Percentiles rank a stretch among this genome's conserved stretches.
These are phyloP conservation scores for Paramecium pentaurelia DNA, from an alignment of 73 alveolate species.

Conservation along the genomic window DNA sequence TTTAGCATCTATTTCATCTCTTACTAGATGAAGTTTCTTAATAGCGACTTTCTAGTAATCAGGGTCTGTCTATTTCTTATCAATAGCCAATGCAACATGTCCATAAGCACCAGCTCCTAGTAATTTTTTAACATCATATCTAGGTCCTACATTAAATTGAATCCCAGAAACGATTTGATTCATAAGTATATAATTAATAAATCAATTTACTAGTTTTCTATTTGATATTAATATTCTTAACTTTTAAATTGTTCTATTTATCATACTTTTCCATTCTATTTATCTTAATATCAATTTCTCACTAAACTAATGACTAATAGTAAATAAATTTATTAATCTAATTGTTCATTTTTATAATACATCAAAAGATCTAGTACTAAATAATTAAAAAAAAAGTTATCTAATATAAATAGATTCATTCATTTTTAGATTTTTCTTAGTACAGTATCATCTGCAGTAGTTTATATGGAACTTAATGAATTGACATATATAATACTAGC, in stretches of 20 bases:
- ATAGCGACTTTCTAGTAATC: slow-evolving; percentile 83
- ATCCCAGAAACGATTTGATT: slow-evolving; percentile 43
- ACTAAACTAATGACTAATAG: background rate
- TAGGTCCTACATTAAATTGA: slow-evolving; percentile 45
- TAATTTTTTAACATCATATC: slow-evolving; percentile 57
- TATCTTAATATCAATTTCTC: background rate
- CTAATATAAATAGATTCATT: background rate
- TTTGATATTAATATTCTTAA: background rate
- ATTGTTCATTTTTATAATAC: background rate
- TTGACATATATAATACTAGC: background rate
- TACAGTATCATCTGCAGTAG: background rate
- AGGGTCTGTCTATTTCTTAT: slow-evolving; percentile 67
- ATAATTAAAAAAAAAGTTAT: background rate
- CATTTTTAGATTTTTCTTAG: background rate
- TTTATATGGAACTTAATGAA: background rate
- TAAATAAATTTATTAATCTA: background rate
- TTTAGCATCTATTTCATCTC: slow-evolving; percentile 87
- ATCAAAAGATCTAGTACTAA: background rate
- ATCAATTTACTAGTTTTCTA: background rate
- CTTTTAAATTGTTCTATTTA: background rate
- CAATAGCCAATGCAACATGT: slow-evolving; percentile 85
- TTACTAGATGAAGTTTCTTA: slow-evolving; percentile 83
- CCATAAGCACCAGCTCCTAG: slow-evolving; percentile 92
- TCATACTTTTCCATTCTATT: background rate
- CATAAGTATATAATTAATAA: background rate